Conservation (phyloP, 495 filamentous ascomycete genomes). For the Neurospora sp. region DNA sequence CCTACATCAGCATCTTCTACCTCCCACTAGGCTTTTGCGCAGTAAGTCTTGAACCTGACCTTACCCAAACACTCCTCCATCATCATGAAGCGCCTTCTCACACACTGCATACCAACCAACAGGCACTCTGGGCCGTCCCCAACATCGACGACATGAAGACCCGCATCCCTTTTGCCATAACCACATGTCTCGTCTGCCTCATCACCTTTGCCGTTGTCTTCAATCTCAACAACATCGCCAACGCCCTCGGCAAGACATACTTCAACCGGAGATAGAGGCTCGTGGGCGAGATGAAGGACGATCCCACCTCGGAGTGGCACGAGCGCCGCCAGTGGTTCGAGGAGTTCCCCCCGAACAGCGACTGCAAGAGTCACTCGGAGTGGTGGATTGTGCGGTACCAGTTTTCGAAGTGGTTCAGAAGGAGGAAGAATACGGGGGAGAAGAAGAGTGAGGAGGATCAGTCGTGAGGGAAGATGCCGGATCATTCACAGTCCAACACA, state of each 20-base stretch:
- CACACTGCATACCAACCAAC: neutral
- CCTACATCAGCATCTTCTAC: conserved; percentile 29
- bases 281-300: neutral
- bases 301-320: neutral
- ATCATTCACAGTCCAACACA: neutral
- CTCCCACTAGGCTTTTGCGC: conserved; percentile 24
- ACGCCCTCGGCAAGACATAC: neutral
- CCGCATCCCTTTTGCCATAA: neutral
- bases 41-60: neutral
- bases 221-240: conserved; percentile 6
- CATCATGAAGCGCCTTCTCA: neutral
- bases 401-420: neutral
- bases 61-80: neutral
- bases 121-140: conserved; percentile 9
- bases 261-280: neutral
- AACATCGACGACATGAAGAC: conserved; percentile 4
- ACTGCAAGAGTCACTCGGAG: neutral
- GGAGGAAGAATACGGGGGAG: neutral
- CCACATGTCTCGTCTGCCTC: neutral
- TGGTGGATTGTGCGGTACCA: neutral
- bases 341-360: neutral
- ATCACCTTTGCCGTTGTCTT: conserved; percentile 2
- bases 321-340: neutral
- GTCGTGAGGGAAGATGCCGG: no score
- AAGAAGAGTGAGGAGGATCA: neutral